Base-by-base conservation (phyloP, 257 asterid genomes). In the Lithospermum erythrorhizon region DNA sequence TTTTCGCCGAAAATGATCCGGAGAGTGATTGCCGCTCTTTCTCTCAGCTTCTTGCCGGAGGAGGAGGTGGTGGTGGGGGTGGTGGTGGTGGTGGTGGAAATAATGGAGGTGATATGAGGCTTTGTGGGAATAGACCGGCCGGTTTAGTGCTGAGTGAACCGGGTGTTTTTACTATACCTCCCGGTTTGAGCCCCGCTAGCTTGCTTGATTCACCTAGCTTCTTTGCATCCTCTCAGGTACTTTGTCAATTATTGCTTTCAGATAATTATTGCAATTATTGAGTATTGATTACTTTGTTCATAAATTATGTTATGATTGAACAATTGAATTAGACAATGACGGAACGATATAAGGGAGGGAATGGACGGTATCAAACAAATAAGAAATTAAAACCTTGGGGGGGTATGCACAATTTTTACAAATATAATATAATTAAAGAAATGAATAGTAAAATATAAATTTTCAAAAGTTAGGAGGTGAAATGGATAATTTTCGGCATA, bases 131-230 rank as follows among this genome's bases (percentile, higher is more conserved):
- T 70, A 67, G 85, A 72, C 87, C 81, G 25, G 68, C 78, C 35
- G 95, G 86, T 61, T 56, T 82, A 57, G 67, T 57, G 69, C 81
- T 72, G 70, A 32, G 83, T 62, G 88, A 78, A 72, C 70, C 66
- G 59, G 69, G 79, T 3, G 57, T 79, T 76, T 78, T 88, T 65
- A 75, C 85, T 52, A 57, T 88, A 61, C 96, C 98, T 8, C 75
- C 87, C 20, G 98, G 95, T 13, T 63, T 91, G 74, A 83, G 86
- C 35, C 95, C 90, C 0, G 86, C 93, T 19, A 69, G 70, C 75
- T 81, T 86, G 78, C 81, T 91, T n/a, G 95, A 90, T 64, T 89
- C 95, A 25, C 94, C 95, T 21, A 81, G 72, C 16, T 68, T 80
- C 23, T 77, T 82, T 47, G 59, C 86, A 5, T 57, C 84, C 51